phyloP scores from a whole-genome alignment of 2,329 filamentous ascomycete genomes.

The Drechmeria coniospora region DNA sequence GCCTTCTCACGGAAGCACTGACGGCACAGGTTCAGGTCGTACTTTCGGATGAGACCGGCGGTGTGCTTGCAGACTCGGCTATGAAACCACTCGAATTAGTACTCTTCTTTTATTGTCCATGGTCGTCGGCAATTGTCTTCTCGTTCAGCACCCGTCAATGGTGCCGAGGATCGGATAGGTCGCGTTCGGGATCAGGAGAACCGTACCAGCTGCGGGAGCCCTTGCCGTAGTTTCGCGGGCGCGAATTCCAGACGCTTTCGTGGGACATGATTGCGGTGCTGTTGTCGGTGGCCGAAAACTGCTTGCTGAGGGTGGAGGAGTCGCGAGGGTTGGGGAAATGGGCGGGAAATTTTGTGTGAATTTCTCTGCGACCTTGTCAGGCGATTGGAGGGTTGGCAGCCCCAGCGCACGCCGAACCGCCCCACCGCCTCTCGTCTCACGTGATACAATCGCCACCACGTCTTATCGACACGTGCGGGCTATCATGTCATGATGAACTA shows the following conservation, averaged over 20 bases:
- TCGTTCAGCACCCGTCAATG: too few species aligned
- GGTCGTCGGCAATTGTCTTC: background rate
- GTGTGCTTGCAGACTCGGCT: slow-evolving; percentile 73
- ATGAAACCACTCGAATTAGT: slow-evolving; percentile 6
- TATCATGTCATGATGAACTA: too few species aligned
- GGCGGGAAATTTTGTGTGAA: slow-evolving; percentile 25
- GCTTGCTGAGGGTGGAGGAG: slow-evolving; percentile 15
- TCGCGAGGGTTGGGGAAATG: slow-evolving; percentile 16
- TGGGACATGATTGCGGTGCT: slow-evolving; percentile 42
- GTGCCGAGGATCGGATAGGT: background rate
- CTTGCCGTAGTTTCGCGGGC: slow-evolving; percentile 95
- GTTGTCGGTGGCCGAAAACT: slow-evolving; percentile 9
- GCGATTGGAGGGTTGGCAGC: slow-evolving; percentile 22
- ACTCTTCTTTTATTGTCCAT: slow-evolving; percentile 1
- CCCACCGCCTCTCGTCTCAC: too few species aligned
- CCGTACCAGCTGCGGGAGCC: slow-evolving; percentile 86
- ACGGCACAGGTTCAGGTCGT: slow-evolving; percentile 82
- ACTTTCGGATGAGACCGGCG: slow-evolving; percentile 99
- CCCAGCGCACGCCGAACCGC: too few species aligned
- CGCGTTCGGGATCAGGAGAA: slow-evolving; percentile 20
- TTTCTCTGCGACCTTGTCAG: slow-evolving; percentile 15
- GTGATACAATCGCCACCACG: slow-evolving; percentile 3
- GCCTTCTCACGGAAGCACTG: slow-evolving; percentile 66
- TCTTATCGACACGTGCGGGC: slow-evolving; percentile 9
- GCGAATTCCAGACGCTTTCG: slow-evolving; percentile 99